phyloP scores from a whole-genome alignment of 768 basidiomycete genomes.

The Amanita subjunquillea region DNA sequence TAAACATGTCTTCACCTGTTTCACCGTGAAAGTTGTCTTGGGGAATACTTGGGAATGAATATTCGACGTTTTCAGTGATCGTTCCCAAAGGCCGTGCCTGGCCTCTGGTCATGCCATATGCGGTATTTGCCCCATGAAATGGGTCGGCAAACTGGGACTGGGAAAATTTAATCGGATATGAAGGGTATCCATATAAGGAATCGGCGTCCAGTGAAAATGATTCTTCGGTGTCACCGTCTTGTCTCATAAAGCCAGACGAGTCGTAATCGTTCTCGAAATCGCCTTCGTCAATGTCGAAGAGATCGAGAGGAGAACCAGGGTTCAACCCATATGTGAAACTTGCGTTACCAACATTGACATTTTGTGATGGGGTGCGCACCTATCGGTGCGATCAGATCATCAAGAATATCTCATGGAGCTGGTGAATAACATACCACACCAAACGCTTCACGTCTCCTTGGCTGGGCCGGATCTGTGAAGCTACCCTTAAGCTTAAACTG shows the following conservation, averaged over 20 bases:
- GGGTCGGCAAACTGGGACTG: slow-evolving; percentile 27
- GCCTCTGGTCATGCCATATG: slow-evolving; percentile 9
- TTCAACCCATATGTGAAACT: slow-evolving; percentile 25
- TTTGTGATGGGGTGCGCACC: slow-evolving; percentile 22
- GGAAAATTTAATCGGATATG: slow-evolving; percentile 17
- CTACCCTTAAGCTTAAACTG: slow-evolving; percentile 61
- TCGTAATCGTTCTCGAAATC: slow-evolving; percentile 40
- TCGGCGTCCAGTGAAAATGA: slow-evolving; percentile 26
- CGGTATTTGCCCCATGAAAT: slow-evolving; percentile 18
- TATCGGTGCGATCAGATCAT: slow-evolving; percentile 9
- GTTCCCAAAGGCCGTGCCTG: slow-evolving; percentile 19
- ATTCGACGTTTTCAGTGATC: slow-evolving; percentile 31
- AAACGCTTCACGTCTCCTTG: slow-evolving; percentile 34
- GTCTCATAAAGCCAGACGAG: slow-evolving; percentile 17
- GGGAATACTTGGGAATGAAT: slow-evolving; percentile 26
- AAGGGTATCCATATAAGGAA: slow-evolving; percentile 23
- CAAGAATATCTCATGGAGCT: slow-evolving; percentile 12
- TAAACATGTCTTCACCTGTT: slow-evolving; percentile 5
- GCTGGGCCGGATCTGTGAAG: slow-evolving; percentile 59
- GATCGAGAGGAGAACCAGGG: slow-evolving; percentile 37
- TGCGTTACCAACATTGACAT: slow-evolving; percentile 15
- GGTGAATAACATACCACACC: slow-evolving; percentile 24
- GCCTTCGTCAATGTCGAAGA: slow-evolving; percentile 72
- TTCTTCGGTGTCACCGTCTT: slow-evolving; percentile 23
- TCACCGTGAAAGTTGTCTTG: slow-evolving; percentile 2